A percentile compares a stretch with the other conserved stretches of the same genome.
These are phyloP conservation scores for Erodium moschatum DNA, from an alignment of 441 rosid genomes.

Conservation along the genomic window DNA sequence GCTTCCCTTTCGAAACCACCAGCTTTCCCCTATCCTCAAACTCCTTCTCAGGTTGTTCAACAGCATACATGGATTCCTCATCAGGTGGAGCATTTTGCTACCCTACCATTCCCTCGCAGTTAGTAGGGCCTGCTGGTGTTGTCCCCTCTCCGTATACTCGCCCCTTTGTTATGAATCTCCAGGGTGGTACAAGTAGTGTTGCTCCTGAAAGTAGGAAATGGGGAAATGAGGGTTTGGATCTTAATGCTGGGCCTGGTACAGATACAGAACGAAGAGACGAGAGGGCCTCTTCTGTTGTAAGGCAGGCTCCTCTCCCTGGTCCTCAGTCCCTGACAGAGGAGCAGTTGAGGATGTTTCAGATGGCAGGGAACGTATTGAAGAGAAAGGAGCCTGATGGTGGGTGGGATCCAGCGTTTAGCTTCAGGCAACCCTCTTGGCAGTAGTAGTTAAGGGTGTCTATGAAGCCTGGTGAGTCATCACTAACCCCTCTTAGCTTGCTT, in stretches of 20 bases:
- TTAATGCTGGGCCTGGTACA: conserved; percentile 37
- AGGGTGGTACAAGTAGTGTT: conserved; percentile 7
- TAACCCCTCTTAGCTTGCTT: too few relatives aligned
- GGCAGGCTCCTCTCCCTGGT: conserved; percentile 29
- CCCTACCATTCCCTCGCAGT: conserved; percentile 31
- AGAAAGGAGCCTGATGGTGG: conserved; percentile 45
- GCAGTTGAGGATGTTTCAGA: conserved; percentile 30
- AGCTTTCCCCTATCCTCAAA: conserved; percentile 29
- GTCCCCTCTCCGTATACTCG: conserved; percentile 30
- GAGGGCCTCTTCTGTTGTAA: conserved; percentile 15
- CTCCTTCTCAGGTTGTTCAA: conserved; percentile 28
- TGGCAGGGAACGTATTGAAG: conserved; percentile 23
- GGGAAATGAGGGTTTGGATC: conserved; percentile 33
- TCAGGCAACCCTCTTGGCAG: conserved; percentile 34
- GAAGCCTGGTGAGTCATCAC: neutral
- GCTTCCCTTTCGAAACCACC: conserved; percentile 29
- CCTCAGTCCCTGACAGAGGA: conserved; percentile 30
- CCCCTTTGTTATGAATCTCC: conserved; percentile 31
- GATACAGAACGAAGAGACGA: conserved; percentile 31
- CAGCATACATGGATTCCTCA: conserved; percentile 32
- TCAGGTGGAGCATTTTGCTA: conserved; percentile 32
- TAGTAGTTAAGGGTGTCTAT: conserved; percentile 13
- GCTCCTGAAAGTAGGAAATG: conserved; percentile 29
- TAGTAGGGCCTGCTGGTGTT: conserved; percentile 28
- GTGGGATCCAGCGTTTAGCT: conserved; percentile 32